Conservation (phyloP, 805 yeast genomes). For the Teunomyces aglyptinius region DNA sequence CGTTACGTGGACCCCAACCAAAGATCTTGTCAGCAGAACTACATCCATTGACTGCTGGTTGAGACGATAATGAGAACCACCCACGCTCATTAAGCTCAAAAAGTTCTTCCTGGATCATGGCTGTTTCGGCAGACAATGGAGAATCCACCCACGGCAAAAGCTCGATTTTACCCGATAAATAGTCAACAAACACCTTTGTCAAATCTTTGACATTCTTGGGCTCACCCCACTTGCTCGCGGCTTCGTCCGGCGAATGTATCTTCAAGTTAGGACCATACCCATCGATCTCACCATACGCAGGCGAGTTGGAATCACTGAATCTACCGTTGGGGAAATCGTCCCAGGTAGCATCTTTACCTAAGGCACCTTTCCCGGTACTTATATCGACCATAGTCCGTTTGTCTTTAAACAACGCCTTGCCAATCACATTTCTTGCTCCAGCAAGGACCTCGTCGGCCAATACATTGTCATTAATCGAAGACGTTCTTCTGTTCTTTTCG, state of each 20-base stretch:
- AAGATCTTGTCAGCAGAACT: constrained; percentile 79
- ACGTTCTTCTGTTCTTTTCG: constrained; percentile 32
- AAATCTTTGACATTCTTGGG: constrained; percentile 64
- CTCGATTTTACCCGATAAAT: constrained; percentile 70
- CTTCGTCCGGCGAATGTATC: constrained; percentile 59
- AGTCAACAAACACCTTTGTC: constrained; percentile 63
- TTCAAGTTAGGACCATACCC: constrained; percentile 94
- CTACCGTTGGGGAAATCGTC: constrained; percentile 96
- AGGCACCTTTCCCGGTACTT: constrained; percentile 76
- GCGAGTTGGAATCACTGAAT: constrained; percentile 91
- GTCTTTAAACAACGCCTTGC: constrained; percentile 23
- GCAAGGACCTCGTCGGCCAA: constrained; percentile 19
- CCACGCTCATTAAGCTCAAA: constrained; percentile 73
- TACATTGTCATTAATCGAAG: constrained; percentile 43
- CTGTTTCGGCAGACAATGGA: constrained; percentile 84
- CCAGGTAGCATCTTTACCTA: constrained; percentile 93
- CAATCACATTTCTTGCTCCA: constrained; percentile 21
- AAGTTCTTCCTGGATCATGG: constrained; percentile 86
- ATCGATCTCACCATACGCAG: constrained; percentile 97
- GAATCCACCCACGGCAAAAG: constrained; percentile 91
- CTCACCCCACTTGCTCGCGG: constrained; percentile 75
- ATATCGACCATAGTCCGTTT: constrained; percentile 68
- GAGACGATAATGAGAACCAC: constrained; percentile 88
- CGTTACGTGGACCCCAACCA: constrained; percentile 97
- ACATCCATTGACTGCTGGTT: constrained; percentile 86